These are phyloP conservation scores for Benincasa hispida DNA, from an alignment of 306 rosid genomes.

Conservation along the genomic window DNA sequence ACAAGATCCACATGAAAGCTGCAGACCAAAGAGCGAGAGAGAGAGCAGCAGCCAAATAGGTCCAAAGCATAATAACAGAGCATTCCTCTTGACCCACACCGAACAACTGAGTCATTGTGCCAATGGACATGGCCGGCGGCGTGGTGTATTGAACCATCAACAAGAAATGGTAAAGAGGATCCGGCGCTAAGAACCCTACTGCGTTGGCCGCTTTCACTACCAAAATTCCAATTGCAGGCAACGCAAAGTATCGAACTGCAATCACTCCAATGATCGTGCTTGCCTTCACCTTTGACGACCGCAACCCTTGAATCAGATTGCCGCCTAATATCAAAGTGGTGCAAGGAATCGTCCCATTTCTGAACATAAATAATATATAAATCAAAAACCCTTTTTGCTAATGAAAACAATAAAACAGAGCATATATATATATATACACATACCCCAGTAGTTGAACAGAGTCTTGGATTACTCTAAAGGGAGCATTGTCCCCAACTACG, in stretches of 20 bases:
- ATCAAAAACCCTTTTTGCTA: too few relatives aligned
- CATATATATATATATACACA: too few relatives aligned
- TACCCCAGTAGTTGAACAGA: constrained; percentile 50
- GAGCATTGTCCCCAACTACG: constrained; percentile 52
- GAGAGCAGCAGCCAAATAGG: constrained; percentile 56
- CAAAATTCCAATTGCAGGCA: constrained; percentile 58
- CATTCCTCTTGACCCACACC: constrained; percentile 86
- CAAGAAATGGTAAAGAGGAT: constrained; percentile 61
- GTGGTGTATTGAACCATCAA: constrained; percentile 65
- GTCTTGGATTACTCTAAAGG: constrained; percentile 56
- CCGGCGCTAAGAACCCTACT: constrained; percentile 45
- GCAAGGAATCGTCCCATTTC: constrained; percentile 85
- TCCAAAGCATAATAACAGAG: constrained; percentile 71
- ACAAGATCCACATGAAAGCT: constrained; percentile 42
- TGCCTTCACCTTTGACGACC: constrained; percentile 40
- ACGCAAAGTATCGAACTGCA: constrained; percentile 19
- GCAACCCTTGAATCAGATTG: constrained; percentile 72
- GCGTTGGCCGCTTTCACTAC: constrained; percentile 42
- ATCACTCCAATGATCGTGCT: constrained; percentile 28
- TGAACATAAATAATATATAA: neutral
- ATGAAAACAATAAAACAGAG: too few relatives aligned
- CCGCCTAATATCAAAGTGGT: constrained; percentile 82
- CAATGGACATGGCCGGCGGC: constrained; percentile 92
- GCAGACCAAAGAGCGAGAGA: constrained; percentile 84
- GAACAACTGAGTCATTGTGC: constrained; percentile 74